A percentile compares a stretch with the other conserved stretches of the same genome.
These are phyloP conservation scores for Maudiozyma barnettii DNA, from an alignment of 805 yeast species.

Conservation along the genomic window DNA sequence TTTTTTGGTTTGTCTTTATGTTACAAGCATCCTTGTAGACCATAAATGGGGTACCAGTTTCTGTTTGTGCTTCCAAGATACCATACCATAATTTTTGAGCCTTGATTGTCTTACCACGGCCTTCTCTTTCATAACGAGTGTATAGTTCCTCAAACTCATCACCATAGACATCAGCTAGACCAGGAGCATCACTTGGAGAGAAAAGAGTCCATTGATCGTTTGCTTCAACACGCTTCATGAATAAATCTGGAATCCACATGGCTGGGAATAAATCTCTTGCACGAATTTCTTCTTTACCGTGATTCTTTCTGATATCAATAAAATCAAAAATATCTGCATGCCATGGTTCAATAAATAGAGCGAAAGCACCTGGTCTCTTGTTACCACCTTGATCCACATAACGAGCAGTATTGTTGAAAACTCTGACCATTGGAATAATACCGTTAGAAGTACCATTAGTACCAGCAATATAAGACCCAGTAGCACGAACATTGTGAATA, in stretches of 20 bases:
- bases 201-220: conserved; percentile 78
- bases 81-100: conserved; percentile 88
- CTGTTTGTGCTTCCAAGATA: conserved; percentile 83
- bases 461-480: conserved; percentile 80
- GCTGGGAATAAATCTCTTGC: conserved; percentile 90
- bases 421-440: conserved; percentile 85
- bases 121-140: conserved; percentile 58
- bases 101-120: conserved; percentile 48
- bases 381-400: conserved; percentile 97
- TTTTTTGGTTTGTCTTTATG: conserved; percentile 76
- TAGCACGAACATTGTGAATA: conserved; percentile 71
- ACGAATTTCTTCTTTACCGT: conserved; percentile 86
- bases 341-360: conserved; percentile 92
- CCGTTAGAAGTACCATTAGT: conserved; percentile 90
- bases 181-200: conserved; percentile 82
- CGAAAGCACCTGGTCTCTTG: conserved; percentile 94
- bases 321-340: conserved; percentile 83
- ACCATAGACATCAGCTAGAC: conserved; percentile 72
- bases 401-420: conserved; percentile 88
- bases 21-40: conserved; percentile 88
- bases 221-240: conserved; percentile 81
- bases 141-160: conserved; percentile 67
- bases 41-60: conserved; percentile 92
- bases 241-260: conserved; percentile 87
- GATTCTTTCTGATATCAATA: conserved; percentile 78